Base-by-base conservation (phyloP, 352 stramenopile species). In the Phytophthora palmivora region DNA sequence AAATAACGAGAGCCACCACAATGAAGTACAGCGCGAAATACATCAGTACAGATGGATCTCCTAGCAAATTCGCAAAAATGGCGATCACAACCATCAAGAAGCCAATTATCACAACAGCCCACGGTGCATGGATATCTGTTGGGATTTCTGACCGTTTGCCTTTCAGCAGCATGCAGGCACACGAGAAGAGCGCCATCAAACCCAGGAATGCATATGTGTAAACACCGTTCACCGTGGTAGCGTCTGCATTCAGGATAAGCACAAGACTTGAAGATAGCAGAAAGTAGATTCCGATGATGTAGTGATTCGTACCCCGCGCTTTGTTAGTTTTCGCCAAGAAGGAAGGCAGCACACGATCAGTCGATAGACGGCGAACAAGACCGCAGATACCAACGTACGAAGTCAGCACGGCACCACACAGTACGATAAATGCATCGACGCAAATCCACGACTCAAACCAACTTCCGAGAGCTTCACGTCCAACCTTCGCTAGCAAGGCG, bases 201-300 rank as follows among this genome's bases (percentile, higher is more conserved):
- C 77, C 78, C 15, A 97, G 55, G 51, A 97, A 97, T 6, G 88
- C 83, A 54, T 91, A 93, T 43, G 83, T 91, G 61, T 95, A 97
- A 11, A 97, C 89, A 8, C 87, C 86, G 11, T 78, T 77, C 24
- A 97, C 71, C 4, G 76, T 85, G 11, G 67, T 81, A 11, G 89
- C 84, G 51, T 97, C 72, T 22, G 79, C 85, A 46, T 94, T 69
- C 12, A 95, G 67, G 15, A 89, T 49, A n/a, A 94, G 33, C 28
- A 92, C 82, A 22, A 94, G 72, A 24, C 72, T 88, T 15, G 87
- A 77, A 3, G 70, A 67, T 9, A 93, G 45, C 18, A 84, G 21
- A 41, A 92, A 91, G 64, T 88, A 95, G 5, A 63, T 51, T 11
- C 86, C 61, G 47, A 91, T 90, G 54, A 92, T 92, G 69, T 76